Evolutionary conservation across 257 asterid genomes (phyloP).

Genomic region (Solanum okadae): DNA sequence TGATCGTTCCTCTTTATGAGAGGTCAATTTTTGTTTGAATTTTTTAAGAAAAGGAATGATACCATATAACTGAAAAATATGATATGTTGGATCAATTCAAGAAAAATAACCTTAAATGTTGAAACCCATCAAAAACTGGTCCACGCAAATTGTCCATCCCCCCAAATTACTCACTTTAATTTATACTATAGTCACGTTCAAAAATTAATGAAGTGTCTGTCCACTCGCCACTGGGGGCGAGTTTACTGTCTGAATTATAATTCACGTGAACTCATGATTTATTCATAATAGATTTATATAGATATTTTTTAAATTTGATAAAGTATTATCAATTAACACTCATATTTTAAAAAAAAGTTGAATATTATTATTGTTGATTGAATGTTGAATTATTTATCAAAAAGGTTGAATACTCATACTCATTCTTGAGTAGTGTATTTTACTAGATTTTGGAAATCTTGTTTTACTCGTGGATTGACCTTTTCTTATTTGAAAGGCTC

Average conservation of each 20-base stretch:
- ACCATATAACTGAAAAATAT: not conserved
- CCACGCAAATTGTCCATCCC: not conserved
- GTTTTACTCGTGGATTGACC: not conserved
- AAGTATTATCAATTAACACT: too few species aligned
- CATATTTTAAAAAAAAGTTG: fast-evolving
- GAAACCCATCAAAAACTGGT: not conserved
- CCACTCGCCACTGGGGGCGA: too few species aligned
- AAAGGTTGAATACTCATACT: not conserved
- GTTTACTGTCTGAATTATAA: not conserved
- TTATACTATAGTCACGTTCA: not conserved
- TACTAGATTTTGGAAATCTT: not conserved
- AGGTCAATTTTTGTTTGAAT: not conserved
- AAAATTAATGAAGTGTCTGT: not conserved
- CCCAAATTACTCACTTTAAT: not conserved
- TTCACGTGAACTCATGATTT: not conserved
- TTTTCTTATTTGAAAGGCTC: not conserved
- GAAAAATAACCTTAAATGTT: not conserved
- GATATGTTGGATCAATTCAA: not conserved
- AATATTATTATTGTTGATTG: too few species aligned
- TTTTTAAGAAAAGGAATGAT: not conserved
- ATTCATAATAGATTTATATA: not conserved
- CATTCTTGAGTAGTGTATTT: not conserved
- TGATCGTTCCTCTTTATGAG: not conserved
- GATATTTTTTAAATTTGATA: too few species aligned
- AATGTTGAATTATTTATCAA: not conserved